These are phyloP conservation scores for Candida parachauliodes DNA, from an alignment of 805 yeast species.

Conservation along the genomic window DNA sequence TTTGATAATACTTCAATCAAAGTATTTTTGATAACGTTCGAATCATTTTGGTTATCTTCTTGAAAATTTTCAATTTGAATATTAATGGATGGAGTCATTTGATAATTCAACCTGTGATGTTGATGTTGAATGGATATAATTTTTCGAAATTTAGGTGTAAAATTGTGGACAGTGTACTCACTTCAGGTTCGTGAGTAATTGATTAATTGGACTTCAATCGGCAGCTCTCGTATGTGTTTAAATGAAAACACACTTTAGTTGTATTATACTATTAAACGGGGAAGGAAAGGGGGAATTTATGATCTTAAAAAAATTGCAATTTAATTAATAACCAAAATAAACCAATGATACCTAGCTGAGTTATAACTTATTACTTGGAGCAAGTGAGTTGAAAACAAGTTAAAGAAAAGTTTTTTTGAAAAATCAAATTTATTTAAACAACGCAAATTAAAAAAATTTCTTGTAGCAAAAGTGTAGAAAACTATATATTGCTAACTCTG, in stretches of 20 bases:
- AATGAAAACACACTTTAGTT: constrained; percentile 7
- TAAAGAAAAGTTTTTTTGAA: too few species aligned
- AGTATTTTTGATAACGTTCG: constrained; percentile 32
- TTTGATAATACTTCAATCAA: constrained; percentile 34
- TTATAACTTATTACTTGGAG: too few species aligned
- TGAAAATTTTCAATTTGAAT: constrained; percentile 5
- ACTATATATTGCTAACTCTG: too few species aligned
- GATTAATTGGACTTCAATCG: constrained; percentile 32
- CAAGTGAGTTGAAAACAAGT: too few species aligned
- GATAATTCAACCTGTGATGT: not conserved
- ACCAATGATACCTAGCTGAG: not conserved
- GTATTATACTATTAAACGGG: not conserved
- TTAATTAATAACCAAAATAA: not conserved
- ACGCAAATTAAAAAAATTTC: too few species aligned
- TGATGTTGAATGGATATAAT: too few species aligned
- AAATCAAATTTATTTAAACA: too few species aligned
- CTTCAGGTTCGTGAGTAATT: constrained; percentile 31
- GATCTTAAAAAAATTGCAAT: not conserved
- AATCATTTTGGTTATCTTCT: not conserved
- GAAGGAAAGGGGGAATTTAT: constrained; percentile 1
- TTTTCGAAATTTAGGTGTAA: too few species aligned
- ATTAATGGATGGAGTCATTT: constrained; percentile 6
- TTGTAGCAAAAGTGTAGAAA: too few species aligned
- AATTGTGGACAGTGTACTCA: constrained; percentile 10
- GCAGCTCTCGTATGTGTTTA: constrained; percentile 38